phyloP scores from a whole-genome alignment of 2,329 filamentous ascomycete species.

The Trichoderma sp. region DNA sequence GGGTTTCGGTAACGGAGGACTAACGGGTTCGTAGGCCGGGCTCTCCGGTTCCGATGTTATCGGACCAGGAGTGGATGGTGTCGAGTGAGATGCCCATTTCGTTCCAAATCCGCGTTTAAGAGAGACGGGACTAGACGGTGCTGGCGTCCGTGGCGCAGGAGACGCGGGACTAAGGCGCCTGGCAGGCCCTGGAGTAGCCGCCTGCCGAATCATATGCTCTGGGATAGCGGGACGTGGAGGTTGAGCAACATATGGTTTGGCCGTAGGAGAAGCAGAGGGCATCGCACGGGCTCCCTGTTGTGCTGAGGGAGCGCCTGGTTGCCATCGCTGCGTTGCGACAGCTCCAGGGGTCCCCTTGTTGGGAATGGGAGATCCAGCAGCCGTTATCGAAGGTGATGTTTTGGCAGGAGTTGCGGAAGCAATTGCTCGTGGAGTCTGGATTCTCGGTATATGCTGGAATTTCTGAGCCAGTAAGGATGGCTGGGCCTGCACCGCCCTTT shows the following conservation, averaged over 20 bases:
- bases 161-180: slow-evolving; percentile 33
- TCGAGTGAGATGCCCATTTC: slow-evolving; percentile 56
- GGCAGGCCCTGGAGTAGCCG: slow-evolving; percentile 32
- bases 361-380: slow-evolving; percentile 26
- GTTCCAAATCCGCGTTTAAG: slow-evolving; percentile 47
- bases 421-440: slow-evolving; percentile 30
- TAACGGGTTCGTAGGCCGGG: slow-evolving; percentile 58
- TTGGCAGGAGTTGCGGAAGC: slow-evolving; percentile 32
- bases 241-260: slow-evolving; percentile 34
- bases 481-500: slow-evolving; percentile 7
- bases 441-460: slow-evolving; percentile 20
- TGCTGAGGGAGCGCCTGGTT: slow-evolving; percentile 30
- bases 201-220: slow-evolving; percentile 42
- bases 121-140: slow-evolving; percentile 29
- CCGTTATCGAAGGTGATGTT: slow-evolving; percentile 23
- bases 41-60: slow-evolving; percentile 42
- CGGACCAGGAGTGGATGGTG: slow-evolving; percentile 55
- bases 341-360: slow-evolving; percentile 4
- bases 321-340: slow-evolving; percentile 31
- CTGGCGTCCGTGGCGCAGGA: slow-evolving; percentile 36
- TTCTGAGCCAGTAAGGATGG: slow-evolving; percentile 18
- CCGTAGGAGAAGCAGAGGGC: slow-evolving; percentile 26
- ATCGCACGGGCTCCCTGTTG: slow-evolving; percentile 29
- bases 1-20: slow-evolving; percentile 48
- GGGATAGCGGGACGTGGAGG: slow-evolving; percentile 38